Base-by-base conservation (phyloP, 257 asterid genomes). In the Galeopsis tetrahit region DNA sequence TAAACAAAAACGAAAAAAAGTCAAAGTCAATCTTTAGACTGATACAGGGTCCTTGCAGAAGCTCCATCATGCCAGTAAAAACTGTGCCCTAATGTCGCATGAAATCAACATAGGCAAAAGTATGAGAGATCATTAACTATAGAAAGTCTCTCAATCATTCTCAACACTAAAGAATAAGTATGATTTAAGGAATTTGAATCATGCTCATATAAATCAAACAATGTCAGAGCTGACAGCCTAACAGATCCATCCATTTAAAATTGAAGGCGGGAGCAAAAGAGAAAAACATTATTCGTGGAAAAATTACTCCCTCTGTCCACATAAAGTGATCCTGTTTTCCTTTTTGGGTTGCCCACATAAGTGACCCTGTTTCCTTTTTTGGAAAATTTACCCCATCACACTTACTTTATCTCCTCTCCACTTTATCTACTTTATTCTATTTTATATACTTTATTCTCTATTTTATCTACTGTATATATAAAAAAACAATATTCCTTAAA, bases 131-230 rank as follows among this genome's bases (percentile, higher is more conserved):
- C 42, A 71, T 11, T 59, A 5, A 7, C 49, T 57, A 28, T 38
- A 7, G 9, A 51, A 39, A 42, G 10, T 69, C 61, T 43, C 65
- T 39, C 13, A 31, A 59, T 43, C 33, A 75, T 51, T 7, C 66
- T 60, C 46, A 60, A 46, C 59, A 62, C 33, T 62, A 35, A 5
- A 38, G 21, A 61, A 38, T 74, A 21, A 21, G 28, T 21, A 67
- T 61, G 58, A 17, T 69, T 33, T 15, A 69, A 56, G 46, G 69
- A 49, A 35, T 52, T 2, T 60, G 74, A 46, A 77, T 44, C 69
- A 36, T 56, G 57, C 38, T 70, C 17, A 56, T 40, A 56, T 36
- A 10, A 55, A 49, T 35, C 15, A 38, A 68, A 21, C 3, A 36
- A 62, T 46, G 51, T 28, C 31, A 35, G 59, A 59, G 21, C 38